Percentiles rank a stretch among this genome's conserved stretches.
phyloP scores from a whole-genome alignment of 805 yeast species.

The Metschnikowia shivogae region DNA sequence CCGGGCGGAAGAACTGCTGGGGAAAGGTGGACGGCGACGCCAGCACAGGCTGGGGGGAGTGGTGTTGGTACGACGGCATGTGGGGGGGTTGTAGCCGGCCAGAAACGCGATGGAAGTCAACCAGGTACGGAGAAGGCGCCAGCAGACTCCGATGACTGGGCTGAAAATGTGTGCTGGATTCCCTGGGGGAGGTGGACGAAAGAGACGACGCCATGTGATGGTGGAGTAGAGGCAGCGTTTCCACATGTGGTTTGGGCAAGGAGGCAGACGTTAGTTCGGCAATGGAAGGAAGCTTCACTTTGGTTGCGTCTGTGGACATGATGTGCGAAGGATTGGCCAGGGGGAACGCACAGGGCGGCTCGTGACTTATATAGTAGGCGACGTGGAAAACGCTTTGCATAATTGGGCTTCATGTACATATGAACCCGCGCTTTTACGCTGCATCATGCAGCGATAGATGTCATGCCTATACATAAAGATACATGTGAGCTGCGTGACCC shows the following conservation, averaged over 20 bases:
- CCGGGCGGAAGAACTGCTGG: slow-evolving; percentile 5
- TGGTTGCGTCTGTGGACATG: slow-evolving; percentile 5
- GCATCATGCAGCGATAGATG: slow-evolving; percentile 4
- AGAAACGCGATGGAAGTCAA: not conserved
- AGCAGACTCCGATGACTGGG: not conserved
- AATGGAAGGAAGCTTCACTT: slow-evolving; percentile 18
- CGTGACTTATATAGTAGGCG: not conserved
- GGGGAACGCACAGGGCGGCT: too few relatives aligned
- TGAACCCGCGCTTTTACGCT: slow-evolving; percentile 1
- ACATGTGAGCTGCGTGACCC: not conserved
- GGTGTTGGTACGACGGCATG: slow-evolving; percentile 3
- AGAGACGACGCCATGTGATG: not conserved
- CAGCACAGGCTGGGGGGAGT: slow-evolving; percentile 4
- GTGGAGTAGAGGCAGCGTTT: slow-evolving; percentile 7
- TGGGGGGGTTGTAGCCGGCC: not conserved
- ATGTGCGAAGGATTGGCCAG: slow-evolving; percentile 1
- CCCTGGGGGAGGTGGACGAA: not conserved
- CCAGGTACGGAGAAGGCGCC: not conserved
- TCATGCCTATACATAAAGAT: slow-evolving; percentile 1
- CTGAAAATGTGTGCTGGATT: not conserved
- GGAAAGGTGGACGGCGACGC: slow-evolving; percentile 4
- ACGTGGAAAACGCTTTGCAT: slow-evolving; percentile 1
- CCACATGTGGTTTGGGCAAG: not conserved
- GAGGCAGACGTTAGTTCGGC: slow-evolving; percentile 16
- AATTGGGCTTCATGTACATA: slow-evolving; percentile 2